These are phyloP conservation scores for Cochlearia excelsa DNA, from an alignment of 345 rosid genomes.

Conservation along the genomic window DNA sequence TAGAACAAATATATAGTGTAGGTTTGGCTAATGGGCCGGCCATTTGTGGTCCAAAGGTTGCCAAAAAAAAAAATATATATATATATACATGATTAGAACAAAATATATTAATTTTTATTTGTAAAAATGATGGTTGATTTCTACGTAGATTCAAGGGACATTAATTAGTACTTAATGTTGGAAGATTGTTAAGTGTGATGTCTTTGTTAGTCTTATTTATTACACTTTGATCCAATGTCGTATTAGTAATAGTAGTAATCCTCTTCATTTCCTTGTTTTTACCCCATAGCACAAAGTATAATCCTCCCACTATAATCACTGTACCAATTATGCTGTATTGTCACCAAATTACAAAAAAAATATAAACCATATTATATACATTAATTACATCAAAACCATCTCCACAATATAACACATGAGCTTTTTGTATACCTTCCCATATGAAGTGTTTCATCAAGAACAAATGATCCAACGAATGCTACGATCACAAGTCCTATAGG, in stretches of 20 bases:
- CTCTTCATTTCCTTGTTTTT: conserved; percentile 44
- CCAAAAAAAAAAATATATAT: too few species aligned
- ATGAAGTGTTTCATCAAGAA: conserved; percentile 44
- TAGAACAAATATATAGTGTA: too few species aligned
- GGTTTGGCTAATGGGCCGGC: too few species aligned
- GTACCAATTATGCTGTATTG: conserved; percentile 43
- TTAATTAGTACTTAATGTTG: conserved; percentile 23
- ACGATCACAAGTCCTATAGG: conserved; percentile 48
- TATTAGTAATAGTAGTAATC: neutral
- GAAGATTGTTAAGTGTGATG: conserved; percentile 5
- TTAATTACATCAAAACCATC: conserved; percentile 1
- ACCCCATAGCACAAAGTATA: conserved; percentile 52
- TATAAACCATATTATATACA: conserved; percentile 11
- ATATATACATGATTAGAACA: too few species aligned
- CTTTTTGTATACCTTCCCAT: conserved; percentile 44
- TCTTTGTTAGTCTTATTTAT: conserved; percentile 33
- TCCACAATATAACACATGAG: conserved; percentile 10
- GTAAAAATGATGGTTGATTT: too few species aligned
- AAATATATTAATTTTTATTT: too few species aligned
- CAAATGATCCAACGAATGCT: conserved; percentile 41
- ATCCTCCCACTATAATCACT: conserved; percentile 39
- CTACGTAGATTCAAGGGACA: conserved; percentile 11
- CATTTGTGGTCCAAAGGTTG: too few species aligned
- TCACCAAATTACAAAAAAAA: neutral
- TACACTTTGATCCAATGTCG: conserved; percentile 19